Base-by-base conservation (phyloP, 257 asterid genomes). In the Hygrophila difformis region DNA sequence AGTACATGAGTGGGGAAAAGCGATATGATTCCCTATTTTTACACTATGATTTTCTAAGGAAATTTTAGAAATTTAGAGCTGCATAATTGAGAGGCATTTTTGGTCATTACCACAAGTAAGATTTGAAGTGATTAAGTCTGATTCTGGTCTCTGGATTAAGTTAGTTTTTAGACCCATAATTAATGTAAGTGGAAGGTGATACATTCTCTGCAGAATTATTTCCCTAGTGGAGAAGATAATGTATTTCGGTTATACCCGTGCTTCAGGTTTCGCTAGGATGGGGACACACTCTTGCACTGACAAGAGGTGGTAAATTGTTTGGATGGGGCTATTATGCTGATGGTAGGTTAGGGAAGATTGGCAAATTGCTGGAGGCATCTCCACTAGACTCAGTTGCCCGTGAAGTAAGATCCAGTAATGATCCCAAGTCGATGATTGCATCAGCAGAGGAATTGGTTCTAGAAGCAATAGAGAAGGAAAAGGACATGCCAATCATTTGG, bases 291-390 rank as follows among this genome's bases (percentile, higher is more conserved):
- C 93, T 91, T 52, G 98, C 95, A 3, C 61, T 91, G 55, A 71
- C 93, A 49, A 69, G 62, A 57, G 66, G 58, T 42, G 96, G 96
- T 43, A 86, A 76, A 61, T 49, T 91, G 69, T 86, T 86, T 43
- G 93, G 98, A 39, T 91, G 98, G 98, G 98, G 98, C 65, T 91
- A 86, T 58, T 82, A 73, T 70, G 93, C 96, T 15, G 98, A 91
- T 76, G 93, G 98, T 21, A 74, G 98, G 68, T 64, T 89, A 59
- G 98, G 98, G 43, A 71, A 60, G 64, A 61, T 82, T 22, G 86
- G 84, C 11, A 78, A 59, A 56, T 46, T 56, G 24, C 62, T 80
- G 21, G 96, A 75, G 78, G 64, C 77, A 38, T 89, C 94, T 51
- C 89, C 93, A 12, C 75, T 91, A 19, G 96, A 91, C 68, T 76